Percentiles rank a stretch among this genome's conserved stretches.
phyloP scores from a whole-genome alignment of 2,329 filamentous ascomycete species.

The Colletotrichum salicis region DNA sequence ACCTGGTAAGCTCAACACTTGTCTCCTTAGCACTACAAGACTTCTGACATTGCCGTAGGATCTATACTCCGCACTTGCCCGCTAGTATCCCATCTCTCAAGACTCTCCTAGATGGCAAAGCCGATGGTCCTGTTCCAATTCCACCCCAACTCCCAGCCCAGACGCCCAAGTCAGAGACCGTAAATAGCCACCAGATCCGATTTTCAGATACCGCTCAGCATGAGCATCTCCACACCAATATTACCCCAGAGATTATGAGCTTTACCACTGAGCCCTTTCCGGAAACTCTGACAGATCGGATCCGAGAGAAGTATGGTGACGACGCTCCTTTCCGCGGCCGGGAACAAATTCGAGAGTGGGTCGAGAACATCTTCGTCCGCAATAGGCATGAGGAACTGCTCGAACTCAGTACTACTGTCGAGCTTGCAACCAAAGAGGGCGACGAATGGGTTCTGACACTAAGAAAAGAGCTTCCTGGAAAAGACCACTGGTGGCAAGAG shows the following conservation, averaged over 20 bases:
- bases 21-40: neutral
- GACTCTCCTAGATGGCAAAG: conserved; percentile 53
- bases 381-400: conserved; percentile 48
- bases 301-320: conserved; percentile 59
- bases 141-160: conserved; percentile 55
- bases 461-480: conserved; percentile 50
- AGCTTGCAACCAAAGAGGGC: conserved; percentile 58
- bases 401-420: conserved; percentile 66
- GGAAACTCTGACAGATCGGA: conserved; percentile 51
- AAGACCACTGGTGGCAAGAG: conserved; percentile 54
- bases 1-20: conserved; percentile 57
- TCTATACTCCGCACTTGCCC: conserved; percentile 48
- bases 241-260: conserved; percentile 64
- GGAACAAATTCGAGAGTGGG: conserved; percentile 62
- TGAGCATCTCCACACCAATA: conserved; percentile 68
- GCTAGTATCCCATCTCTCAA: conserved; percentile 42
- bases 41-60: conserved; percentile 35
- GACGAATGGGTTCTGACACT: conserved; percentile 61
- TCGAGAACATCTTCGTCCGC: conserved; percentile 52
- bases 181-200: conserved; percentile 52
- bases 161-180: conserved; percentile 47
- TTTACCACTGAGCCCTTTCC: conserved; percentile 64
- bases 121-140: conserved; percentile 54
- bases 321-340: conserved; percentile 67
- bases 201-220: conserved; percentile 66